Evolutionary conservation across 2,329 filamentous ascomycete species (phyloP), one percentile per base, ranked within the genome.

Genomic region (Dothideomycetes sp.): DNA sequence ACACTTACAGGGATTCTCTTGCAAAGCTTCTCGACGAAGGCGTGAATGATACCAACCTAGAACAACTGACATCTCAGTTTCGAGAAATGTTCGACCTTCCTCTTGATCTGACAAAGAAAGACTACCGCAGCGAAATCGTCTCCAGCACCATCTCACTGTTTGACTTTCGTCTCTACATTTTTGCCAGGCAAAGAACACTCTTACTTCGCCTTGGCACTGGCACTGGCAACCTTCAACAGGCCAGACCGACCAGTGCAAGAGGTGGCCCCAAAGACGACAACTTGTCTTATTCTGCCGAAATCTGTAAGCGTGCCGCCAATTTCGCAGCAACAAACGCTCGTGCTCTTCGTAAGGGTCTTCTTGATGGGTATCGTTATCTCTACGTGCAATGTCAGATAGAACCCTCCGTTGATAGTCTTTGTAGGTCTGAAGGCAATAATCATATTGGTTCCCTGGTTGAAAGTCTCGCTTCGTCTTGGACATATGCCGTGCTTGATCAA

Each of bases 121-220:
- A 84, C 1, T 98, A 96, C 57, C 78, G 89, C 37, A 86, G 93
- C 43, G 77, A 94, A 53, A 98, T 98, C 34, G 69, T 98, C 27
- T 82, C 84, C 11, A 98, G 93, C 64, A 84, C 94, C 49, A 93
- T 98, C 24, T 98, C 91, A 0, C 71, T 94, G 3, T 95, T 96
- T 56, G 91, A 98, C 60, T 96, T 98, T 58, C 74, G 85, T 35
- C 85, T 83, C 51, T 98, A 98, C 58, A 79, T 98, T 10, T 98
- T 96, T 59, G 80, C 86, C 3, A 76, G 91, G 17, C 89, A 98
- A 53, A 77, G 94, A 47, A 76, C 82, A 3, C 64, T 98, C 1
- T 70, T 96, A 1, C 69, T 94, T 10, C 76, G 88, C 4, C 72
- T 94, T 1, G 87, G 84, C 13, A 33, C 40, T 42, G 40, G 32